Evolutionary conservation across 805 yeast genomes (phyloP), one percentile per base, ranked within the genome.

Genomic region (Wickerhamomyces kurtzmanii): DNA sequence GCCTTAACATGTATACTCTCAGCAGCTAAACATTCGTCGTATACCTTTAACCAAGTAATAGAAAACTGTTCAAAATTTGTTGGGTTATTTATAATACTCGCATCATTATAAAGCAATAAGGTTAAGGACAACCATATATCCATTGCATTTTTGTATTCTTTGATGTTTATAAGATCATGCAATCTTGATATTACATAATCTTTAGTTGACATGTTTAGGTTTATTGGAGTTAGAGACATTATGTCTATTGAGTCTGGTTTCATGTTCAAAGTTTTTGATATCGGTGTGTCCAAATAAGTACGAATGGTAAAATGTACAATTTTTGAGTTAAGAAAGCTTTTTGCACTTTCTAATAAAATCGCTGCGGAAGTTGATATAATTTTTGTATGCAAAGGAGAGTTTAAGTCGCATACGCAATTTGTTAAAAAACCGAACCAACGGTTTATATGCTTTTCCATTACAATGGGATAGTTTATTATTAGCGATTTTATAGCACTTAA

Each of bases 381-480:
- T 22, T 46, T 45, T 15, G 27, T 12, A 18, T 20, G 24, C 3
- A 28, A 9, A 17, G 35, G 31, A 2, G 37, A 28, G 6, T 33
- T 14, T 10, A 29, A 33, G 15, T 40, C 47, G 36, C 45, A 40
- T 5, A 40, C 20, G 17, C 37, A 31, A 17, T 40, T 42, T 28
- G 41, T 30, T 2, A 42, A 14, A 12, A 34, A 33, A 1, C 34
- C 28, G 3, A 43, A 6, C 52, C 52, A 47, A 11, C 27, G 25
- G 21, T 43, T 42, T 11, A 38, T 38, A 20, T 45, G 42, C 24
- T 43, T 47, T 24, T 43, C 49, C 52, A 47, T 47, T 39, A 47
- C 37, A 6, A 33, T 10, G 3, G 50, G 19, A 26, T 31, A 32
- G 15, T 34, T 29, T 2, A 24, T 8, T 1, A 47, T 27, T 6